These are phyloP conservation scores for Hymenotorrendiella dingleyae DNA, from an alignment of 2,329 filamentous ascomycete genomes.

Conservation along the genomic window DNA sequence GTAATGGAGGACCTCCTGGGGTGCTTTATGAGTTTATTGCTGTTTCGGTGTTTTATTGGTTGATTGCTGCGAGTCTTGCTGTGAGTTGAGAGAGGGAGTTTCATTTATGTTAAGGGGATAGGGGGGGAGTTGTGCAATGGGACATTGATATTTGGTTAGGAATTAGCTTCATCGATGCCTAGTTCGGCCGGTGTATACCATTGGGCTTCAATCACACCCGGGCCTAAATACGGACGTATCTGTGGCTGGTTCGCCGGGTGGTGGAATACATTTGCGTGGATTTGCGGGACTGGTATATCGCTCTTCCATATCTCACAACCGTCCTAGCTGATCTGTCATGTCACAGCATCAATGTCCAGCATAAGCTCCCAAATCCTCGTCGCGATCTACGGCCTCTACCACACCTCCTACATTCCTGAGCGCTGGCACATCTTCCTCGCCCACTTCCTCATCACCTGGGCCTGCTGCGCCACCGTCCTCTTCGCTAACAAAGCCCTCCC, in stretches of 20 bases:
- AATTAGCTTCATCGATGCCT: conserved; percentile 26
- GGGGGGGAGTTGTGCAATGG: neutral
- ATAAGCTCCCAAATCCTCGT: conserved; percentile 40
- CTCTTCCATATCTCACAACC: neutral
- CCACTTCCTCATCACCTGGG: conserved; percentile 42
- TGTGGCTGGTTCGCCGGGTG: conserved; percentile 45
- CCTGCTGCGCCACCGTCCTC: conserved; percentile 40
- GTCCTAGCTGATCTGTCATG: neutral
- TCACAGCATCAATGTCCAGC: conserved; percentile 20
- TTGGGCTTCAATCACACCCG: conserved; percentile 45
- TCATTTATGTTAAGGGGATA: neutral
- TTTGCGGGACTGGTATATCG: conserved; percentile 18
- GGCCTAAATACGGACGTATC: conserved; percentile 38
- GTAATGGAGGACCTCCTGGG: conserved; percentile 56
- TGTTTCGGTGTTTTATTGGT: conserved; percentile 44
- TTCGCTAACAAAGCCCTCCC: conserved; percentile 50
- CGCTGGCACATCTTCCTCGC: conserved; percentile 47
- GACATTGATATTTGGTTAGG: conserved; percentile 6
- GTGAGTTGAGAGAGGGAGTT: too few species aligned
- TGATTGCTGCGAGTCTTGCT: conserved; percentile 44
- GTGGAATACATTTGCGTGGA: conserved; percentile 45
- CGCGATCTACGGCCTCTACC: conserved; percentile 43
- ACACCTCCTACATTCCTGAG: conserved; percentile 38
- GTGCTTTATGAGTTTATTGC: conserved; percentile 57
- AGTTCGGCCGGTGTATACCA: conserved; percentile 39